Conservation (phyloP, 73 alveolate species). For the Tetrahymena thermophila region DNA sequence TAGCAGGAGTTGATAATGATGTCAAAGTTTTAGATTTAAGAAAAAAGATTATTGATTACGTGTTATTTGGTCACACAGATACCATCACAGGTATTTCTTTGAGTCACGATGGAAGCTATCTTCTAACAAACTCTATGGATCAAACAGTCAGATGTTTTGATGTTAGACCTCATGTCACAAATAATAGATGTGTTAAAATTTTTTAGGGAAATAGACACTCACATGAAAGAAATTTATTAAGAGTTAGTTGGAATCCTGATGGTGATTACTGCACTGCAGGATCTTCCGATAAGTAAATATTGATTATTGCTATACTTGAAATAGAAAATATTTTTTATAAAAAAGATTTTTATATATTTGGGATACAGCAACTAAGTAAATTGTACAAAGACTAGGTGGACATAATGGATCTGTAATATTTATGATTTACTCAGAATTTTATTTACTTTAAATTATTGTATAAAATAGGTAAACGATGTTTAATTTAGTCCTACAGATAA, state of each 20-base stretch:
- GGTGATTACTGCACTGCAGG: slow-evolving; percentile 78
- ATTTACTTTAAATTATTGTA: not conserved
- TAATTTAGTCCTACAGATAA: slow-evolving; percentile 77
- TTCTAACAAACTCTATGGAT: slow-evolving; percentile 83
- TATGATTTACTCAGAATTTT: not conserved
- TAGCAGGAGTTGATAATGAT: slow-evolving; percentile 85
- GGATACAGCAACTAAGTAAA: slow-evolving; percentile 73
- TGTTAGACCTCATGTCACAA: slow-evolving; percentile 18
- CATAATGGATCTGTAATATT: slow-evolving; percentile 75
- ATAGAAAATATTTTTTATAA: not conserved
- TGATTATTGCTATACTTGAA: not conserved
- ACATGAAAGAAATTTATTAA: slow-evolving; percentile 71
- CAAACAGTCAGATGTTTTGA: slow-evolving; percentile 67
- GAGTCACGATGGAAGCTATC: slow-evolving; percentile 69
- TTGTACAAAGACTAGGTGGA: slow-evolving; percentile 80
- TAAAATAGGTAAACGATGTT: slow-evolving; percentile 60
- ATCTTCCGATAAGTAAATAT: slow-evolving; percentile 66
- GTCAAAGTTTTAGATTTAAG: slow-evolving; percentile 77
- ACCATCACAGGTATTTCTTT: slow-evolving; percentile 86
- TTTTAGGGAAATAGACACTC: slow-evolving; percentile 76
- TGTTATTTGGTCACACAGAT: slow-evolving; percentile 82
- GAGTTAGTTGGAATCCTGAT: slow-evolving; percentile 79
- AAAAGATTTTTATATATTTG: slow-evolving; percentile 75
- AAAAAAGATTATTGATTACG: slow-evolving; percentile 73
- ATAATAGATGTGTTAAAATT: slow-evolving; percentile 57